A percentile compares a stretch with the other conserved stretches of the same genome.
Evolutionary conservation across 805 yeast species (phyloP).

Genomic region (Alloascoidea africana): DNA sequence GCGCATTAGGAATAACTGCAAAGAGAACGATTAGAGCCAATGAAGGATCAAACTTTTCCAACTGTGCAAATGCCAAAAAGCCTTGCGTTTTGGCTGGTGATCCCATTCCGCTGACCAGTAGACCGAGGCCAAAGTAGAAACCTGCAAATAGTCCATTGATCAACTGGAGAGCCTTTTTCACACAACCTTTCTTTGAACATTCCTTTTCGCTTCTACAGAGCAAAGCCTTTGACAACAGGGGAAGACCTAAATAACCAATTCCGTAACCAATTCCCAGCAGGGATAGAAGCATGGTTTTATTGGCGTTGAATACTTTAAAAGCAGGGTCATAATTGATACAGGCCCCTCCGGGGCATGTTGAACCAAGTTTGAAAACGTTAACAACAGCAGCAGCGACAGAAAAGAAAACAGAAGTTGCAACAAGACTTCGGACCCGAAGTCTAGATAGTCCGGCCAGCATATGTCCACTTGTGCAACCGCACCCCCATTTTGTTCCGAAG

Average conservation of each 20-base stretch:
- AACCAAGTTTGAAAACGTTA: constrained; percentile 8
- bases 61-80: constrained; percentile 23
- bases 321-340: constrained; percentile 3
- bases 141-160: constrained; percentile 16
- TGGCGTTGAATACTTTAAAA: not conserved
- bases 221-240: constrained; percentile 7
- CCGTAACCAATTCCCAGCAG: constrained; percentile 2
- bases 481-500: constrained; percentile 28
- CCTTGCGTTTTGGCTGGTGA: constrained; percentile 28
- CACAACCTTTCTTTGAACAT: not conserved
- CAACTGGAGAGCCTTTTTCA: constrained; percentile 6
- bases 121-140: constrained; percentile 28
- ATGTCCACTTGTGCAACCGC: constrained; percentile 43
- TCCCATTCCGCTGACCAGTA: constrained; percentile 31
- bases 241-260: constrained; percentile 5
- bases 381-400: constrained; percentile 16
- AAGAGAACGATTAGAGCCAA: constrained; percentile 26
- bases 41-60: constrained; percentile 30
- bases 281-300: not conserved
- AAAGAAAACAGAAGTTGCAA: constrained; percentile 26
- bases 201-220: constrained; percentile 5
- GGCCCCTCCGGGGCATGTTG: not conserved
- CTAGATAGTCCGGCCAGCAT: constrained; percentile 36
- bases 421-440: constrained; percentile 25
- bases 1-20: constrained; percentile 28